Evolutionary conservation across 2,329 filamentous ascomycete species (phyloP), one percentile per base, ranked within the genome.

Genomic region (Alternaria ethzedia): DNA sequence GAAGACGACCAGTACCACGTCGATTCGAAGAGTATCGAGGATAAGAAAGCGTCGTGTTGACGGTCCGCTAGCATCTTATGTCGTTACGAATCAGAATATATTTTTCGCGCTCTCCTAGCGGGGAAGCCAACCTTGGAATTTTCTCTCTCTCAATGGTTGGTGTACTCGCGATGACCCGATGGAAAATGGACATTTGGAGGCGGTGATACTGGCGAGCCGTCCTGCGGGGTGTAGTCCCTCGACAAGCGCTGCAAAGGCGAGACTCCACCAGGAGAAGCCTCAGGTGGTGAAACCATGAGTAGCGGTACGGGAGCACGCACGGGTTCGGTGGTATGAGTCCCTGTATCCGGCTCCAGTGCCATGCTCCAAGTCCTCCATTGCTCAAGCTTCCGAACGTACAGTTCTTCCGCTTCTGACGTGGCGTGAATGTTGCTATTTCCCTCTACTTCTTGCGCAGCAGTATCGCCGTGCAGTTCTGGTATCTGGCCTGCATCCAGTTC

Each of bases 401-500:
- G 25, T 23, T 64, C 61, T 12, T 66, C 64, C 15, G 61, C 69
- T 32, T 66, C 69, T 23, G 45, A 26, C 36, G 10, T 26, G 52
- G 49, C 25, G 49, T 59, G 11, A 23, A 61, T 51, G 9, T 46
- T 58, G 17, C 7, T 17, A 15, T 51, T 57, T 6, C 60, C 60
- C 9, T 70, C 68, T 21, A 72, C 51, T 54, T 71, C 70, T 51
- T 71, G 70, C 4, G 51, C 62, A 46, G 69, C 56, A 10, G 59
- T 62, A 17, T 61, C 59, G 13, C 64, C 66, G 20, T 71, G 69
- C 13, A 75, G 46, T 52, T 75, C 72, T 10, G 72, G 70, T 8
- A 73, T 59, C 6, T 44, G 63, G 43, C 61, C 63, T 21, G 67
- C 72, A 11, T 71, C 71, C 10, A 75, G 57, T 51, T 75, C 72